Percentiles rank a stretch among this genome's conserved stretches.
Evolutionary conservation across 2,329 filamentous ascomycete genomes (phyloP).

Genomic region (Podosphaera leucotricha): DNA sequence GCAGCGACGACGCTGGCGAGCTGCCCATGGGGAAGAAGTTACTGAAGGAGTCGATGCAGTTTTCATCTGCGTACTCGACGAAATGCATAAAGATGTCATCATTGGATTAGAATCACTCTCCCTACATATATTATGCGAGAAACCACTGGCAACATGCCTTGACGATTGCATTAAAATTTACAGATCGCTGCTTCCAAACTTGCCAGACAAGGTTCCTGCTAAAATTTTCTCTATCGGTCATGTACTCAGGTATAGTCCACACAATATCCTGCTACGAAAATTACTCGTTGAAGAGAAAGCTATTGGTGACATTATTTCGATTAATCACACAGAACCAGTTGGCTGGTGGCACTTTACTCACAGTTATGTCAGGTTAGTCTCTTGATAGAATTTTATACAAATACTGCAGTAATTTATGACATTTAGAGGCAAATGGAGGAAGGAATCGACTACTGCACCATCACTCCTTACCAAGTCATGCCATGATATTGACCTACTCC

Average conservation of each 20-base stretch:
- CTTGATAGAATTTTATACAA: not conserved
- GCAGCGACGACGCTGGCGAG: constrained; percentile 28
- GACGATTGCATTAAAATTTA: constrained; percentile 58
- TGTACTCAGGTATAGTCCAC: constrained; percentile 77
- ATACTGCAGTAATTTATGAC: constrained; percentile 2
- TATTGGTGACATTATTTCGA: constrained; percentile 64
- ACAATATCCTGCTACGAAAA: constrained; percentile 66
- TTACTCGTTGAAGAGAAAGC: constrained; percentile 50
- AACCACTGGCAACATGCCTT: constrained; percentile 65
- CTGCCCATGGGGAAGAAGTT: constrained; percentile 22
- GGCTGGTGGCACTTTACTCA: constrained; percentile 94
- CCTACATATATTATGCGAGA: constrained; percentile 84
- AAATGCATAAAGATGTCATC: constrained; percentile 67
- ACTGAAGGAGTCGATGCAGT: constrained; percentile 26
- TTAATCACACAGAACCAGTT: constrained; percentile 84
- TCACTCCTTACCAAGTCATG: constrained; percentile 86
- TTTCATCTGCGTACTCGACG: constrained; percentile 60
- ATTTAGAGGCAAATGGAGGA: constrained; percentile 67
- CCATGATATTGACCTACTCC: constrained; percentile 78
- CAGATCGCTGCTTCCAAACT: constrained; percentile 24
- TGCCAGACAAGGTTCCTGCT: constrained; percentile 14
- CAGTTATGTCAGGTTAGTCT: constrained; percentile 46
- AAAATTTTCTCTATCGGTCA: constrained; percentile 77
- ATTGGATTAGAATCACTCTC: constrained; percentile 44
- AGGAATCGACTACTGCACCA: constrained; percentile 49